Evolutionary conservation across 1,284 basidiomycete genomes (phyloP).

Genomic region (Taiwanofungus camphoratus): DNA sequence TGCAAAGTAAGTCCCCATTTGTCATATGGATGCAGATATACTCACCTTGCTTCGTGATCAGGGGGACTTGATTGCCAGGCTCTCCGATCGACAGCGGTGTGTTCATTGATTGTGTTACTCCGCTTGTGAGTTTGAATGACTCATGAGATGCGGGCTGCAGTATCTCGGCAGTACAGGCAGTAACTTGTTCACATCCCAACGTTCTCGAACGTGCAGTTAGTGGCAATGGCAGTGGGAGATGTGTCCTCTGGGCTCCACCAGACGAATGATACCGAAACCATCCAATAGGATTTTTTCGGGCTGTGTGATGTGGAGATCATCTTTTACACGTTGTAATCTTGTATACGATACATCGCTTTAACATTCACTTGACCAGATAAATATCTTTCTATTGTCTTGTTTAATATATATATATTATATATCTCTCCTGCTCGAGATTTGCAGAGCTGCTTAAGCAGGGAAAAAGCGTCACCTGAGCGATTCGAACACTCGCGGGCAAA

Average conservation of each 20-base stretch:
- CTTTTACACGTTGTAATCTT: too few relatives aligned
- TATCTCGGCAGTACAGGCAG: conserved; percentile 74
- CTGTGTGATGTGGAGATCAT: too few relatives aligned
- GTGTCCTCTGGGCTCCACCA: conserved; percentile 69
- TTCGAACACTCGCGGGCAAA: conserved; percentile 84
- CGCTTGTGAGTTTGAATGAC: not conserved
- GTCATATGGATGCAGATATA: not conserved
- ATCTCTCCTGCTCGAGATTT: conserved; percentile 19
- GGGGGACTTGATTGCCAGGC: conserved; percentile 61
- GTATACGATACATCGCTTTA: too few relatives aligned
- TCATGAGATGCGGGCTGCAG: conserved; percentile 30
- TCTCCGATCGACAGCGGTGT: conserved; percentile 53
- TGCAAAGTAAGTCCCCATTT: conserved; percentile 45
- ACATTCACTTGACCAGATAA: too few relatives aligned
- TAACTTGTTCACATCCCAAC: conserved; percentile 79
- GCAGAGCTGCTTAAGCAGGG: conserved; percentile 19
- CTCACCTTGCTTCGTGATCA: conserved; percentile 22
- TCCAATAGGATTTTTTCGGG: too few relatives aligned
- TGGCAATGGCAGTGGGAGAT: conserved; percentile 72
- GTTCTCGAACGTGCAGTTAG: conserved; percentile 66
- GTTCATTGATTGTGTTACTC: conserved; percentile 13
- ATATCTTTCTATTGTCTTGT: too few relatives aligned
- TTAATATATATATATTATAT: too few relatives aligned
- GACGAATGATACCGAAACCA: conserved; percentile 11
- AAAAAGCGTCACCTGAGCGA: conserved; percentile 79